phyloP scores from a whole-genome alignment of 352 stramenopile genomes.

The Phytopythium oedochilum region DNA sequence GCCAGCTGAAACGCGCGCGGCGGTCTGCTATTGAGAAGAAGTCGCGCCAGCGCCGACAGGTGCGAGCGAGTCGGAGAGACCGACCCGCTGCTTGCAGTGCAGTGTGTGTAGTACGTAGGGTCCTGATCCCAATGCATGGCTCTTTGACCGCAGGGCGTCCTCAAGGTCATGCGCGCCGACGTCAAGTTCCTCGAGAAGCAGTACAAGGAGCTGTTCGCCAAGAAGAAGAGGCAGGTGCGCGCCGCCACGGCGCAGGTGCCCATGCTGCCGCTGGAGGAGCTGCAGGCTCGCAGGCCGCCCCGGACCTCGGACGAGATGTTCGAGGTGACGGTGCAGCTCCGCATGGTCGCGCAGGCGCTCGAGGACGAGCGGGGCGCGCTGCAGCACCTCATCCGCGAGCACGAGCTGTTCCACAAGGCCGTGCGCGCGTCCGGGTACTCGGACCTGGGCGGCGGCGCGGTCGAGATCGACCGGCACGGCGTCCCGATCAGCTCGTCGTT shows the following conservation, averaged over 20 bases:
- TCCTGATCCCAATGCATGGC: too few species aligned
- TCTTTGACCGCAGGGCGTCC: conserved; percentile 11
- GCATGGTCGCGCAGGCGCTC: conserved; percentile 29
- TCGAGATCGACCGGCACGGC: conserved; percentile 11
- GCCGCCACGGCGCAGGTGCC: conserved; percentile 2
- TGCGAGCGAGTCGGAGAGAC: not conserved
- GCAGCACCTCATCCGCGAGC: conserved; percentile 21
- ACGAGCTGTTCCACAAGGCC: conserved; percentile 28
- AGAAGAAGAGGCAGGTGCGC: conserved; percentile 16
- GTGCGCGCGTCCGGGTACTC: conserved; percentile 14
- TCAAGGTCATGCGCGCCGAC: conserved; percentile 43
- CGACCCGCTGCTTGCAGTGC: too few species aligned
- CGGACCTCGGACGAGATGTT: conserved; percentile 11
- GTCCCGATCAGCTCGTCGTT: conserved; percentile 36
- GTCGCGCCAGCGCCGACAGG: conserved; percentile 31
- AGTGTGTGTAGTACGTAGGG: too few species aligned
- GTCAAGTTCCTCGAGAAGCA: conserved; percentile 40
- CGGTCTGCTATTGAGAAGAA: conserved; percentile 66
- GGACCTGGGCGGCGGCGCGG: conserved; percentile 1
- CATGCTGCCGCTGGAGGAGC: conserved; percentile 8
- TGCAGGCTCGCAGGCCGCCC: not conserved
- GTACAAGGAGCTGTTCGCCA: conserved; percentile 25
- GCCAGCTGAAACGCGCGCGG: conserved; percentile 29
- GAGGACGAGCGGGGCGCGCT: conserved; percentile 35
- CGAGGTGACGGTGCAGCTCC: conserved; percentile 28